These are phyloP conservation scores for Aureobasidium subglaciale DNA, from an alignment of 2,329 filamentous ascomycete species.

Conservation along the genomic window DNA sequence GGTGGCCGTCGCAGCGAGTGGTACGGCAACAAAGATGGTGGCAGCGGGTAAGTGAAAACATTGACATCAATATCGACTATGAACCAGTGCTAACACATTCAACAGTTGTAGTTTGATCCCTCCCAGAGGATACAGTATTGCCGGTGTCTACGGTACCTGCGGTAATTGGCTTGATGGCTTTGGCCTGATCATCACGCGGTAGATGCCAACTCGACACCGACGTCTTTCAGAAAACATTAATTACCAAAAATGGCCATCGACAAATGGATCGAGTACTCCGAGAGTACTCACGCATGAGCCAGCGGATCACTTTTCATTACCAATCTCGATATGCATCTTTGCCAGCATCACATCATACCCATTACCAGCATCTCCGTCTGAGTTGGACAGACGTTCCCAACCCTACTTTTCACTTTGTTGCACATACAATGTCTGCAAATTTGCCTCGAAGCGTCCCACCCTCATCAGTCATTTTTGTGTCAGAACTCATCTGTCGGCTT, in stretches of 20 bases:
- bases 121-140: conserved; percentile 80
- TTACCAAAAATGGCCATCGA: neutral
- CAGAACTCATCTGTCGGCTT: too few species aligned
- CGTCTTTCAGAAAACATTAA: too few species aligned
- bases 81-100: neutral
- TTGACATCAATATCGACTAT: neutral
- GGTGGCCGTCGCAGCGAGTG: conserved; percentile 77
- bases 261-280: neutral
- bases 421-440: too few species aligned
- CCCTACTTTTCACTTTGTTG: too few species aligned
- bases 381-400: too few species aligned
- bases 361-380: too few species aligned
- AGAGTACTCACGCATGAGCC: too few species aligned
- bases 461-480: too few species aligned
- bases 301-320: too few species aligned
- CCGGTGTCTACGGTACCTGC: conserved; percentile 77
- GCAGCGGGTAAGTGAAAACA: conserved; percentile 62
- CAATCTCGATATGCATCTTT: too few species aligned
- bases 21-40: conserved; percentile 74
- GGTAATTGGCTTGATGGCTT: conserved; percentile 79
- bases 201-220: conserved; percentile 29
- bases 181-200: conserved; percentile 69
- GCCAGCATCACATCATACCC: too few species aligned
- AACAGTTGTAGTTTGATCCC: conserved; percentile 78
- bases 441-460: too few species aligned